Conservation (phyloP, 2,329 filamentous ascomycete species). For the Fusarium irregulare region DNA sequence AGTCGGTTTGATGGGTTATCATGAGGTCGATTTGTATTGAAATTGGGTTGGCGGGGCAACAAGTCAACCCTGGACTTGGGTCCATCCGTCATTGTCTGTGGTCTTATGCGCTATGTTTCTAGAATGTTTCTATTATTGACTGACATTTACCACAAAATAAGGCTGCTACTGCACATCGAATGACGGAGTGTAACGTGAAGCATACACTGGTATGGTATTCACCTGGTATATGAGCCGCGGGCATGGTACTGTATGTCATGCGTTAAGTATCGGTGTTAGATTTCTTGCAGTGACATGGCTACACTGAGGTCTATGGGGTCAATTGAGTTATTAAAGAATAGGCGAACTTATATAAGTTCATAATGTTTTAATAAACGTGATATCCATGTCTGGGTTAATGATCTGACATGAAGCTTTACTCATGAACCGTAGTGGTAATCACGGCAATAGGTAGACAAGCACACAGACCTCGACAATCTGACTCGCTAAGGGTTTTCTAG, state of each 20-base stretch:
- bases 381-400: background rate
- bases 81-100: background rate
- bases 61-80: background rate
- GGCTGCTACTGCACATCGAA: background rate
- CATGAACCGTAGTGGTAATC: background rate
- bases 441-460: background rate
- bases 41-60: conserved; percentile 44
- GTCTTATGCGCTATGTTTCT: conserved; percentile 1
- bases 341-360: background rate
- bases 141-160: background rate
- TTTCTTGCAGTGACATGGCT: background rate
- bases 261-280: background rate
- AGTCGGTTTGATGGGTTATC: background rate
- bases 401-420: background rate
- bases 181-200: background rate
- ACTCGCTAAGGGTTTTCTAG: background rate
- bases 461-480: background rate
- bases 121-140: background rate
- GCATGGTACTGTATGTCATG: background rate
- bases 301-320: background rate
- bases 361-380: background rate
- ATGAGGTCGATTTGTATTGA: conserved; percentile 15
- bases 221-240: background rate
- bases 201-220: background rate
- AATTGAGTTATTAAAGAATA: background rate